A percentile compares a stretch with the other conserved stretches of the same genome.
Evolutionary conservation across 1,284 basidiomycete species (phyloP).

Genomic region (Pseudozyma flocculosa): DNA sequence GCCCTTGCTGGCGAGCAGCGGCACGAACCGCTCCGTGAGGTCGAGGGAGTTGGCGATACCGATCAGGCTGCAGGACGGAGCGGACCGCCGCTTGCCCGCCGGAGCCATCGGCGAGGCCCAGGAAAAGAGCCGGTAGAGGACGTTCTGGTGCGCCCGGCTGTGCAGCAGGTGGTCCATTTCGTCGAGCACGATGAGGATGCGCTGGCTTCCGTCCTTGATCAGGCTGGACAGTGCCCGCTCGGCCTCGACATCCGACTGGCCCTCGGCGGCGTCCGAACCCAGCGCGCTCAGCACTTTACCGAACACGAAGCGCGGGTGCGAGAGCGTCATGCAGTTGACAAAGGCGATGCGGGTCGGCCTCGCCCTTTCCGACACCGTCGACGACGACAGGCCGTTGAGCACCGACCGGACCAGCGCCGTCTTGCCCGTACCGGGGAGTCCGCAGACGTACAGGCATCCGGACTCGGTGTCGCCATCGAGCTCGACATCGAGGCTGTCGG

Average conservation of each 20-base stretch:
- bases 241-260: slow-evolving; percentile 24
- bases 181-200: slow-evolving; percentile 59
- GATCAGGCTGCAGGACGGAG: slow-evolving; percentile 22
- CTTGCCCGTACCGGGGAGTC: slow-evolving; percentile 61
- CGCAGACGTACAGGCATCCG: slow-evolving; percentile 59
- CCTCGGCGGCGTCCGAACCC: slow-evolving; percentile 30
- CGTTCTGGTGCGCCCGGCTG: slow-evolving; percentile 48
- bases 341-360: slow-evolving; percentile 42
- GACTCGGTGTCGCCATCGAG: slow-evolving; percentile 41
- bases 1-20: slow-evolving; percentile 47
- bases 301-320: slow-evolving; percentile 50
- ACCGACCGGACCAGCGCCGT: slow-evolving; percentile 59
- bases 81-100: not conserved
- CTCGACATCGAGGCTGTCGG: slow-evolving; percentile 18
- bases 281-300: slow-evolving; percentile 40
- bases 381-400: slow-evolving; percentile 39
- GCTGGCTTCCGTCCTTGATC: slow-evolving; percentile 24
- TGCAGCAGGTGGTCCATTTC: slow-evolving; percentile 60
- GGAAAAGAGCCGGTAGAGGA: slow-evolving; percentile 58
- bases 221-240: slow-evolving; percentile 18
- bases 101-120: slow-evolving; percentile 23
- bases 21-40: slow-evolving; percentile 52
- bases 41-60: slow-evolving; percentile 56
- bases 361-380: not conserved
- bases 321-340: slow-evolving; percentile 59